Base-by-base conservation (phyloP, 331 rosid species). In the Saraca asoca region DNA sequence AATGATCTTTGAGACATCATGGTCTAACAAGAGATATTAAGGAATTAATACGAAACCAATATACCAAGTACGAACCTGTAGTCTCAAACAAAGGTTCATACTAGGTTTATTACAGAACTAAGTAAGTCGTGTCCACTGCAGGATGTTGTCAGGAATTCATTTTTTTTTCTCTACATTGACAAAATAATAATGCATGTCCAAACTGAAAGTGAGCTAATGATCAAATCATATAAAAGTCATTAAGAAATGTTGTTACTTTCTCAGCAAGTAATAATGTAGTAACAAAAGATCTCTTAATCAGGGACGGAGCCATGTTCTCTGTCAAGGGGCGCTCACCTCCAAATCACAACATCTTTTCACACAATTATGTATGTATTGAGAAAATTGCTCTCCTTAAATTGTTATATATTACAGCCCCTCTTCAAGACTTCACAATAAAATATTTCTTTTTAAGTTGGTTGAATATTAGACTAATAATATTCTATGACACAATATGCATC, bases 11-110 rank as follows among this genome's bases (percentile, higher is more conserved):
- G 9, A 57, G 42, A 29, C 8, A 38, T 50, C 42, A n/a, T 45
- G 16, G 51, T 57, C 43, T 20, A 33, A 13, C 64, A 29, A 39
- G 24, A 43, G 57, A 20, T 64, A 8, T 9, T 7, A 29, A 42
- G 54, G 50, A 59, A 66, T 9, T 39, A 6, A 11, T 38, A 58
- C 39, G 52, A 35, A 49, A 24, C 12, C 24, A 38, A 38, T 53
- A 50, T 43, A 41, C 8, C 16, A 46, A n/a, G 53, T 43, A 71
- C 19, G 20, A 54, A 93, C 98, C 95, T 90, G 96, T 75, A 93
- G 77, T 0, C 98, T 38, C 98, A 96, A 55, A 96, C 97, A 12
- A 90, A 93, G 19, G 97, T n/a, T n/a, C n/a, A n/a, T n/a, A n/a
- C n/a, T 84, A 54, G 98, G 98, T 93, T 82, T 90, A 93, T 8